Percentiles rank a stretch among this genome's conserved stretches.
phyloP scores from a whole-genome alignment of 257 asterid species.

The Pogostemon cablin region DNA sequence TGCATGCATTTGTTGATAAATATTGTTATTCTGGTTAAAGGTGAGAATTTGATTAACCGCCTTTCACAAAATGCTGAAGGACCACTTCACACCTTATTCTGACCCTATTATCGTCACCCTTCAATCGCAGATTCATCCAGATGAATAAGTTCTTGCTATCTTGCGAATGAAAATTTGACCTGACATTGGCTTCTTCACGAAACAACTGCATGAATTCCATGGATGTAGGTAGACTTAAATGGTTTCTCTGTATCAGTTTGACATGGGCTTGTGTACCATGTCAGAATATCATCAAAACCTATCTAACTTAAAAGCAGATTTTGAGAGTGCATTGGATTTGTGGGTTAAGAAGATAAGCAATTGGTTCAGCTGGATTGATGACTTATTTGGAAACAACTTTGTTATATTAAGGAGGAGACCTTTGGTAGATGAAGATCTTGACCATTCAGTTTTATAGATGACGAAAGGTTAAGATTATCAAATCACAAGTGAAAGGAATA shows the following conservation, averaged over 20 bases:
- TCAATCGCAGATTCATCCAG: constrained; percentile 48
- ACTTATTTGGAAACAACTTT: constrained; percentile 1
- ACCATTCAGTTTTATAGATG: neutral
- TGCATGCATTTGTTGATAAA: constrained; percentile 17
- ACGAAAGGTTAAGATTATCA: neutral
- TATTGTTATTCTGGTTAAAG: constrained; percentile 34
- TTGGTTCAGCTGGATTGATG: neutral
- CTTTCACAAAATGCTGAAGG: constrained; percentile 38
- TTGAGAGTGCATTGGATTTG: neutral
- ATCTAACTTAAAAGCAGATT: constrained; percentile 2
- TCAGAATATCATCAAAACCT: constrained; percentile 4
- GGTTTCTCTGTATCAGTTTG: constrained; percentile 34
- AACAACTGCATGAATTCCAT: constrained; percentile 40
- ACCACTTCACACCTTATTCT: constrained; percentile 39
- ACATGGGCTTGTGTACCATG: constrained; percentile 30
- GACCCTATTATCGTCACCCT: constrained; percentile 45
- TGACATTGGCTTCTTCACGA: constrained; percentile 38
- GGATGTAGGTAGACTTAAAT: constrained; percentile 49
- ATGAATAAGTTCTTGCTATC: constrained; percentile 50
- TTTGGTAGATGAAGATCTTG: constrained; percentile 10
- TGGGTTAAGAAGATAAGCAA: neutral
- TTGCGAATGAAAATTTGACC: constrained; percentile 41
- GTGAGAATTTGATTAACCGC: constrained; percentile 45
- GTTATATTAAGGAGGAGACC: constrained; percentile 1
- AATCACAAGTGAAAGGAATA: neutral